These are phyloP conservation scores for Globisporangium okanoganense DNA, from an alignment of 352 stramenopile species.

Conservation along the genomic window DNA sequence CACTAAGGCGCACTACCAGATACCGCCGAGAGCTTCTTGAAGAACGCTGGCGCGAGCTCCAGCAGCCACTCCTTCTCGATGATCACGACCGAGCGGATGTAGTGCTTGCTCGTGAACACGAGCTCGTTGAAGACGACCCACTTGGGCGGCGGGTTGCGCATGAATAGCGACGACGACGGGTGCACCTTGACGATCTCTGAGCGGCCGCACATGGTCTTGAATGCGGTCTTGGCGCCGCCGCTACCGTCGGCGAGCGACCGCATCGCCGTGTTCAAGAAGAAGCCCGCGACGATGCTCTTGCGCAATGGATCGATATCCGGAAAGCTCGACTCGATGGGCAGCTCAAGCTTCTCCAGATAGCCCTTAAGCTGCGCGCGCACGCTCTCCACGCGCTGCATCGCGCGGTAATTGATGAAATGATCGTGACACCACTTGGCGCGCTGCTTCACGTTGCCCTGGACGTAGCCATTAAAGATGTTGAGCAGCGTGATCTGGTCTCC, in stretches of 20 bases:
- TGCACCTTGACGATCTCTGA: conserved; percentile 88
- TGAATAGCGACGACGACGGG: conserved; percentile 85
- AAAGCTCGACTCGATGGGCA: conserved; percentile 65
- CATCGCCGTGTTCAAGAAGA: conserved; percentile 89
- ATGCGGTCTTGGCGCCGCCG: conserved; percentile 66
- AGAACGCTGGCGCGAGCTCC: conserved; percentile 80
- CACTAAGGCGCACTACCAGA: conserved; percentile 8
- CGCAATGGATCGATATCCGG: conserved; percentile 81
- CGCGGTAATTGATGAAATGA: conserved; percentile 83
- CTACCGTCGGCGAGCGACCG: conserved; percentile 69
- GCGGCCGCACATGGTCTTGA: conserved; percentile 82
- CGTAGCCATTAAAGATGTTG: conserved; percentile 80
- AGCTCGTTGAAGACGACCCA: conserved; percentile 89
- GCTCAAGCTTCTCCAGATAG: conserved; percentile 69
- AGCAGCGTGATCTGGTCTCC: conserved; percentile 84
- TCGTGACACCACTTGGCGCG: conserved; percentile 85
- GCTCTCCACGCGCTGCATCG: conserved; percentile 83
- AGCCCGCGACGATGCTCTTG: conserved; percentile 84
- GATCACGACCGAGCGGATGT: conserved; percentile 83
- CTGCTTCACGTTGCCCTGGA: conserved; percentile 69
- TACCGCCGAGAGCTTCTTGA: conserved; percentile 50
- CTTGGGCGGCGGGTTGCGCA: conserved; percentile 83
- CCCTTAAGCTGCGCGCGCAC: conserved; percentile 64
- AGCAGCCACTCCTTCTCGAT: conserved; percentile 90
- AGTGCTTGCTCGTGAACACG: conserved; percentile 90